Evolutionary conservation across 2,329 filamentous ascomycete genomes (phyloP), one percentile per base, ranked within the genome.

Genomic region (Hypoxylon rubiginosum): DNA sequence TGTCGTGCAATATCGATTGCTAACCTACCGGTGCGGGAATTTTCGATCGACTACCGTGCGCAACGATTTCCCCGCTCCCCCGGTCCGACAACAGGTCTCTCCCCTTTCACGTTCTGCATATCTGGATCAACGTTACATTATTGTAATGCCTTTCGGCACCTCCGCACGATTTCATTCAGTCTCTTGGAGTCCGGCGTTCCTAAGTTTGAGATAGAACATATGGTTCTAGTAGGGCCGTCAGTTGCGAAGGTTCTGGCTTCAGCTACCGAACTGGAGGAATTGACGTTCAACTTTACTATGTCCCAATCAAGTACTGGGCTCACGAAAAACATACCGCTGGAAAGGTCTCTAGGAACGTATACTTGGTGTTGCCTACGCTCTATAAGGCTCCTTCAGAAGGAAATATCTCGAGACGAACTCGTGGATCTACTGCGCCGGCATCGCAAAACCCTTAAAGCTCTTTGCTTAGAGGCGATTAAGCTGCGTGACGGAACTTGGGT

Each of bases 391-490:
- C 8, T 13, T 17, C 6, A 17, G 13, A 43, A 43, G 17, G 39
- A 43, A 15, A 13, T 43, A 8, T 4, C 13, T 7, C 39, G 17
- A 43, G 8, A 7, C 39, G 13, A 43, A 17, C 39, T 43, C 39
- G 39, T 43, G 39, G 39, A n/a, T 43, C n/a, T 43, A 17, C 39
- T 43, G 39, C 39, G 17, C 39, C 39, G 39, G 17, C 39, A 43
- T 43, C 39, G 39, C 39, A 13, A 43, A 15, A 43, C 39, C 39
- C 39, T 43, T n/a, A 43, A 43, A 15, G 17, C 39, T 43, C 39
- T 43, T 43, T 43, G 39, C 8, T 15, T 43, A 43, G 8, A 43
- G 17, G n/a, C 3, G 3, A n/a, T 43, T 8, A 43, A 43, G 4
- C 17, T 43, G 39, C 4, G 17, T 3, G 39, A 43, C 39, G 39